Evolutionary conservation across 306 rosid genomes (phyloP).

Genomic region (Vigna reflexopilosa): DNA sequence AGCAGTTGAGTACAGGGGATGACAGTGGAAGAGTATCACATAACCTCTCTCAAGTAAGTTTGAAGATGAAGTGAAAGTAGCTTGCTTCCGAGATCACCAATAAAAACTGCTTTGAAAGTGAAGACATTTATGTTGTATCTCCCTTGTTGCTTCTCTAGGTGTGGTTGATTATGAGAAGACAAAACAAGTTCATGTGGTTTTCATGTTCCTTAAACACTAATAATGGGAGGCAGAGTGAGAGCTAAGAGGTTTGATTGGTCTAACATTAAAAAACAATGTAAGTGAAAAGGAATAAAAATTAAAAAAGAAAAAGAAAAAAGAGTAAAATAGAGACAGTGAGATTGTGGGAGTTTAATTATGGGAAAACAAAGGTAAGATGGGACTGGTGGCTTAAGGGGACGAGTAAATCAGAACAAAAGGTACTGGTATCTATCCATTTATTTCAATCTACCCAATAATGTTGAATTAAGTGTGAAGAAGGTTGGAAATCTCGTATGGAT

Average conservation of each 20-base stretch:
- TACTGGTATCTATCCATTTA: slow-evolving; percentile 16
- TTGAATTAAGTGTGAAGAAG: no score
- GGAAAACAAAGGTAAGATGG: slow-evolving; percentile 58
- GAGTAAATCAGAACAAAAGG: slow-evolving; percentile 58
- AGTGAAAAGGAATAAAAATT: slow-evolving; percentile 32
- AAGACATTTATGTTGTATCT: slow-evolving; percentile 46
- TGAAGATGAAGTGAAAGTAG: slow-evolving; percentile 48
- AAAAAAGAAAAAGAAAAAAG: background rate
- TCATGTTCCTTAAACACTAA: slow-evolving; percentile 49
- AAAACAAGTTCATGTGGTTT: slow-evolving; percentile 43
- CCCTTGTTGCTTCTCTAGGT: slow-evolving; percentile 40
- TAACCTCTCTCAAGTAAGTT: slow-evolving; percentile 47
- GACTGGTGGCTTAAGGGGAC: slow-evolving; percentile 50
- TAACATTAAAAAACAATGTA: slow-evolving; percentile 3
- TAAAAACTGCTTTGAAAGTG: slow-evolving; percentile 52
- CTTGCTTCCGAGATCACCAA: slow-evolving; percentile 45
- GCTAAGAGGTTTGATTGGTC: slow-evolving; percentile 22
- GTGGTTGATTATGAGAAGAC: slow-evolving; percentile 53
- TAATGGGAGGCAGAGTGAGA: slow-evolving; percentile 39
- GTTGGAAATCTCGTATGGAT: no score
- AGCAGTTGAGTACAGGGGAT: slow-evolving; percentile 41
- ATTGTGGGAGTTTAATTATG: slow-evolving; percentile 63
- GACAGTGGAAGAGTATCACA: slow-evolving; percentile 30
- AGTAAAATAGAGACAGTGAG: slow-evolving; percentile 48
- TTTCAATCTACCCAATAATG: no score